A percentile compares a stretch with the other conserved stretches of the same genome.
Conservation (phyloP, 805 yeast genomes). For the Torulaspora gathmanii region DNA sequence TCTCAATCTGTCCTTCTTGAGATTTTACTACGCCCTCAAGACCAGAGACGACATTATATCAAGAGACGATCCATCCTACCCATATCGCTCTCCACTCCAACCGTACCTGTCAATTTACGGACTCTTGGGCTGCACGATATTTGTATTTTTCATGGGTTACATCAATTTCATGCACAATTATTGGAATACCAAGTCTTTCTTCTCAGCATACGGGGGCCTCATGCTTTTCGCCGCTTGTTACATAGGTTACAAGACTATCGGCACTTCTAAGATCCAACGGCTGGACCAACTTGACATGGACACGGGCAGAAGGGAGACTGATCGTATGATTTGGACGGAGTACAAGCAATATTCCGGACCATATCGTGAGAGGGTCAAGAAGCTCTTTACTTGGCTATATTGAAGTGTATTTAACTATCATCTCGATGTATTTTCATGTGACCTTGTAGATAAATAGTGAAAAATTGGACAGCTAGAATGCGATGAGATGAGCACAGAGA, state of each 20-base stretch:
- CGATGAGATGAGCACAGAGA: constrained; percentile 13
- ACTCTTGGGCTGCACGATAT: constrained; percentile 46
- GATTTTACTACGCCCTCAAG: constrained; percentile 60
- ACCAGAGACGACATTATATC: constrained; percentile 59
- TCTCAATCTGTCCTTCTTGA: constrained; percentile 57
- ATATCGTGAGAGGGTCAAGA: constrained; percentile 29
- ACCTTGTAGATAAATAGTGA: background rate
- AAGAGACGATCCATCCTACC: constrained; percentile 59
- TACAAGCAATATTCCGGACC: constrained; percentile 43
- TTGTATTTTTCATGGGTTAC: constrained; percentile 57
- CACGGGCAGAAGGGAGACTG: constrained; percentile 79
- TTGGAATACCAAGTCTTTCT: constrained; percentile 60
- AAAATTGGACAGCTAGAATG: constrained; percentile 1
- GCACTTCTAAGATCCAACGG: constrained; percentile 61
- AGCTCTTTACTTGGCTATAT: constrained; percentile 33
- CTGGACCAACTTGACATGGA: constrained; percentile 76
- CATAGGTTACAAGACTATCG: constrained; percentile 50
- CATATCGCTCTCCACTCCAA: constrained; percentile 65
- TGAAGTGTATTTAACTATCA: constrained; percentile 8
- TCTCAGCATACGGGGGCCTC: constrained; percentile 61
- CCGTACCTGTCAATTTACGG: constrained; percentile 67
- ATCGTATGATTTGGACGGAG: constrained; percentile 76
- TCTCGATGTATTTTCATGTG: background rate
- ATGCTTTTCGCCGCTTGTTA: constrained; percentile 50
- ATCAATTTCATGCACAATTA: constrained; percentile 52